These are phyloP conservation scores for Rugiboletus extremiorientalis DNA, from an alignment of 1,284 basidiomycete species.

Conservation along the genomic window DNA sequence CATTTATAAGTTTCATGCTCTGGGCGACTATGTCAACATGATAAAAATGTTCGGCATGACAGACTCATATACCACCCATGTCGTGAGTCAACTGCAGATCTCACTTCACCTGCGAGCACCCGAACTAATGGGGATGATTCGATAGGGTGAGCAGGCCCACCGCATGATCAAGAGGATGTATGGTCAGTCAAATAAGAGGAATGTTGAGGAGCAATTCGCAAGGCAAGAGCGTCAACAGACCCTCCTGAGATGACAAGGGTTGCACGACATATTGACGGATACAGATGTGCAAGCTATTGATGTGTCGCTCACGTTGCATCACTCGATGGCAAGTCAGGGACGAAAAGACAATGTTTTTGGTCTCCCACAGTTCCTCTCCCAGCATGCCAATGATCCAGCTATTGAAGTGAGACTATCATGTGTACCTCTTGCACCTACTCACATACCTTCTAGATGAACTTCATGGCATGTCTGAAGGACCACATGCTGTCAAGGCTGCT, in stretches of 20 bases:
- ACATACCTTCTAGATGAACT: no score
- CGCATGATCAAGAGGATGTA: neutral
- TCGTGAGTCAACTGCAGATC: no score
- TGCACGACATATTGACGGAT: neutral
- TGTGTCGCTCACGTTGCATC: neutral
- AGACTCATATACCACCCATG: no score
- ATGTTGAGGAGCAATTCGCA: neutral
- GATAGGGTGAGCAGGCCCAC: neutral
- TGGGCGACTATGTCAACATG: constrained; percentile 2
- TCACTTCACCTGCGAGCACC: no score
- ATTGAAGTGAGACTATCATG: neutral
- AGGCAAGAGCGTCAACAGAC: neutral
- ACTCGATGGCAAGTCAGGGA: neutral
- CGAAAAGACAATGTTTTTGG: constrained; percentile 1
- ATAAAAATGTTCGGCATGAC: no score
- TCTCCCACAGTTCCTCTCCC: neutral
- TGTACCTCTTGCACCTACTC: no score
- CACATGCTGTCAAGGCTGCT: no score
- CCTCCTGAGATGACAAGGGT: neutral
- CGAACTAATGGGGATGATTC: neutral
- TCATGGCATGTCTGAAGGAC: no score
- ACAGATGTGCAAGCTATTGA: neutral
- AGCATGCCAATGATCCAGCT: neutral
- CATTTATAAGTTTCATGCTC: constrained; percentile 7
- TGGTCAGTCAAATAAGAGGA: neutral